Base-by-base conservation (phyloP, 768 basidiomycete species). In the Auriscalpium microsporum region DNA sequence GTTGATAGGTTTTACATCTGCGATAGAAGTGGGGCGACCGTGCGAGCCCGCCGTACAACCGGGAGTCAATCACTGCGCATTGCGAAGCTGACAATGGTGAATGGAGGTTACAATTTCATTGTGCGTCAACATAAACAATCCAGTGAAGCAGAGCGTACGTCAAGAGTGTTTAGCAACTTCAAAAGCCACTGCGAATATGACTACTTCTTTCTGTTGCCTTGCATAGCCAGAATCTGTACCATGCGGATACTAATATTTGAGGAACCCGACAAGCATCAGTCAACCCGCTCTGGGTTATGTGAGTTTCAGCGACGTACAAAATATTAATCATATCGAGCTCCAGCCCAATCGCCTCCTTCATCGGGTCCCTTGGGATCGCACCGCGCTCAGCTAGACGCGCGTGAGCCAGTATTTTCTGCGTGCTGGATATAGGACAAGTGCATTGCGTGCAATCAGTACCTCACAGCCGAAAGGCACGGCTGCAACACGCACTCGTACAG, bases 321-420 rank as follows among this genome's bases (percentile, higher is more conserved):
- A 94, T 91, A 69, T 94, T 93, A 65, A 94, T 81, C 80, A 92
- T 86, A 64, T 92, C 88, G 53, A 94, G 78, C 66, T 93, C 85
- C 51, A 93, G 75, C 45, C 81, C 75, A 53, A 92, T 81, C 7
- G 88, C 79, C 70, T 92, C 91, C 52, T 76, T 84, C 62, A 94
- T 71, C 8, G 92, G 83, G 68, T 94, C 92, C 34, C 78, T 75
- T 46, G 78, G 73, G 64, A 88, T 79, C 40, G 68, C 61, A 47
- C 90, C 89, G 58, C 73, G 72, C 65, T 91, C 85, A 17, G 82
- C 86, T 67, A 88, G 67, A 19, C 87, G 80, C 45, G 83, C 91
- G 60, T 93, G 82, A 23, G 81, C 74, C 56, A 93, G 66, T 37
- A 92, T 89, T 68, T 90, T 93, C 67, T 94, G 90, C 4, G 90